phyloP scores from a whole-genome alignment of 768 basidiomycete genomes.

The Mycena alexandri region DNA sequence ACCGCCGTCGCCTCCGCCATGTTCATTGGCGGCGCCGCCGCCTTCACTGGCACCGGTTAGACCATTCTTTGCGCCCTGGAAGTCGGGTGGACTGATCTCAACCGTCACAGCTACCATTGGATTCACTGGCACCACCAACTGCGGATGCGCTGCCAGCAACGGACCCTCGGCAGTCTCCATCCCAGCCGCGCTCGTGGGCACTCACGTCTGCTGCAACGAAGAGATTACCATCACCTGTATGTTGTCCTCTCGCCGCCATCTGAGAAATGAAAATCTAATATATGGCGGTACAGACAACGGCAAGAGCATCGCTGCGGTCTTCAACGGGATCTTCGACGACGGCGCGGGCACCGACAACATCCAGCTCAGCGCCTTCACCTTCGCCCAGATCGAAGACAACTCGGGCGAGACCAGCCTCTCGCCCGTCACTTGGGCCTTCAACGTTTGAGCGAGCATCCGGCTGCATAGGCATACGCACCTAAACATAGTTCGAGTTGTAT shows the following conservation, averaged over 20 bases:
- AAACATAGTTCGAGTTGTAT: too few relatives aligned
- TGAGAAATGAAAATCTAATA: too few relatives aligned
- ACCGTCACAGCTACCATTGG: conserved; percentile 9
- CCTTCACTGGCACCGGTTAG: conserved; percentile 22
- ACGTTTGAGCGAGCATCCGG: too few relatives aligned
- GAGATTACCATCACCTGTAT: conserved; percentile 3
- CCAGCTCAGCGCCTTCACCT: conserved; percentile 10
- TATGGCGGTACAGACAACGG: neutral
- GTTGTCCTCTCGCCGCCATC: neutral
- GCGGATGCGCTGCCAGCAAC: conserved; percentile 13
- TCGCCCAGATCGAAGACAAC: neutral
- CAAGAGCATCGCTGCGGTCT: conserved; percentile 13
- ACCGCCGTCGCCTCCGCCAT: conserved; percentile 1
- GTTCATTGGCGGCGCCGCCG: conserved; percentile 7
- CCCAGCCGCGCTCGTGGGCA: conserved; percentile 1
- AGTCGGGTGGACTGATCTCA: too few relatives aligned
- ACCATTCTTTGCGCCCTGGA: neutral
- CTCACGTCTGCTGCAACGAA: conserved; percentile 19
- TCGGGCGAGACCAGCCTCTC: neutral
- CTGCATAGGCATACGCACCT: too few relatives aligned
- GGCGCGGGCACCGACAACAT: conserved; percentile 19
- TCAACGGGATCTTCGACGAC: conserved; percentile 18
- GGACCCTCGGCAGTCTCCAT: conserved; percentile 19
- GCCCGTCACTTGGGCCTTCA: conserved; percentile 23
- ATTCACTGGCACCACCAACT: conserved; percentile 5